Evolutionary conservation across 2,329 filamentous ascomycete species (phyloP).

Genomic region (Mollisia scopiformis): DNA sequence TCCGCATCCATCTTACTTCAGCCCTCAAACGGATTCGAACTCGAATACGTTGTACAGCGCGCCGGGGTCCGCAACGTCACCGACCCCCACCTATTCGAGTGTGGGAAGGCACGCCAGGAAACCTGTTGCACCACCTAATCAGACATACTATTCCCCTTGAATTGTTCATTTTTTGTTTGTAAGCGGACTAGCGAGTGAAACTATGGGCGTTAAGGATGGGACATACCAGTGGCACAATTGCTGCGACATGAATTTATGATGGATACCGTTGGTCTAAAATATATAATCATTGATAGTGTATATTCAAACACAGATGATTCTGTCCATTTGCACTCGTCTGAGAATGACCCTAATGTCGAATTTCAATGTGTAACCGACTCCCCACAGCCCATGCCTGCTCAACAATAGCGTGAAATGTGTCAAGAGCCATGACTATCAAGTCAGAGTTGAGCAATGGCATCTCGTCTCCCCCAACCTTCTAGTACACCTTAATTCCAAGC

Average conservation of each 20-base stretch:
- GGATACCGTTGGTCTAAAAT: neutral
- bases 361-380: neutral
- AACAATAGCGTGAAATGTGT: too few species aligned
- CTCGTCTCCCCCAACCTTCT: too few species aligned
- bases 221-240: neutral
- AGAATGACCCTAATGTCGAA: too few species aligned
- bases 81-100: slow-evolving; percentile 24
- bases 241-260: neutral
- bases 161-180: neutral
- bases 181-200: neutral
- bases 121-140: slow-evolving; percentile 16
- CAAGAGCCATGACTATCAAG: too few species aligned
- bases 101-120: slow-evolving; percentile 13
- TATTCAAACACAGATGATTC: neutral
- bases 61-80: slow-evolving; percentile 16
- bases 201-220: neutral
- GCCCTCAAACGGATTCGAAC: neutral
- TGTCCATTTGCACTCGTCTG: too few species aligned
- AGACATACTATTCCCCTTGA: slow-evolving; percentile 28
- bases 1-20: slow-evolving; percentile 10
- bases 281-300: neutral
- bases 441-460: too few species aligned
- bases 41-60: neutral
- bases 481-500: too few species aligned
- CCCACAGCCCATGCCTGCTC: too few species aligned